Conservation (phyloP, 768 basidiomycete genomes). For the Sarcodon aspratus region DNA sequence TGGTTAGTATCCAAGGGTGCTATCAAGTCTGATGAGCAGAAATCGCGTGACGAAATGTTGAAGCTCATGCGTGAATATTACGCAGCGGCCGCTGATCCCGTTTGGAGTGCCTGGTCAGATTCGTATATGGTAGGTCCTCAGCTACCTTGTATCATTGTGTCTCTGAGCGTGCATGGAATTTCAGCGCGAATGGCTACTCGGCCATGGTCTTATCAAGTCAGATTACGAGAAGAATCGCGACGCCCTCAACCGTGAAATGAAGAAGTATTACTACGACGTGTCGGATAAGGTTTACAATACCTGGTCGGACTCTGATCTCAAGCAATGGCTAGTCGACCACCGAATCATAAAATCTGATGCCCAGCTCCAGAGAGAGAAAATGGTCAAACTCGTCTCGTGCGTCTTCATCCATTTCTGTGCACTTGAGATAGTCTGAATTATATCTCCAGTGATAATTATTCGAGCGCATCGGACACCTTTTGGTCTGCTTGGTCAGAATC, state of each 20-base stretch:
- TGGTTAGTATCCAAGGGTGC: slow-evolving; percentile 73
- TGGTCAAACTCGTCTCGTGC: slow-evolving; percentile 60
- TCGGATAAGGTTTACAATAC: slow-evolving; percentile 42
- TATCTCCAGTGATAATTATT: slow-evolving; percentile 51
- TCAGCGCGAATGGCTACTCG: slow-evolving; percentile 76
- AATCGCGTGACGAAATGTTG: slow-evolving; percentile 57
- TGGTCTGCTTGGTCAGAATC: slow-evolving; percentile 66
- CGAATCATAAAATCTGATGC: slow-evolving; percentile 62
- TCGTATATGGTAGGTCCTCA: slow-evolving; percentile 54
- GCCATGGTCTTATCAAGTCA: slow-evolving; percentile 63
- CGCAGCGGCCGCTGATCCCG: slow-evolving; percentile 43
- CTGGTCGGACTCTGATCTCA: slow-evolving; percentile 75
- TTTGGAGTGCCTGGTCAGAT: slow-evolving; percentile 84
- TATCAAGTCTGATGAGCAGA: slow-evolving; percentile 48
- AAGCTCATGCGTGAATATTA: slow-evolving; percentile 61
- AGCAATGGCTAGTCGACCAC: slow-evolving; percentile 70
- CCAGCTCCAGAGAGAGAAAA: slow-evolving; percentile 59
- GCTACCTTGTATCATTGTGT: neutral
- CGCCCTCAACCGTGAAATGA: slow-evolving; percentile 55
- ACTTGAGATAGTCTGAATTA: neutral
- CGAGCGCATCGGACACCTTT: slow-evolving; percentile 43
- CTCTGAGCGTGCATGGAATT: neutral
- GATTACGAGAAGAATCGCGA: slow-evolving; percentile 47
- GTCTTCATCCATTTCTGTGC: slow-evolving; percentile 11
- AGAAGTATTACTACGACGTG: slow-evolving; percentile 61